Conservation (phyloP, 441 rosid species). For the Euphorbia schlechtendalii region DNA sequence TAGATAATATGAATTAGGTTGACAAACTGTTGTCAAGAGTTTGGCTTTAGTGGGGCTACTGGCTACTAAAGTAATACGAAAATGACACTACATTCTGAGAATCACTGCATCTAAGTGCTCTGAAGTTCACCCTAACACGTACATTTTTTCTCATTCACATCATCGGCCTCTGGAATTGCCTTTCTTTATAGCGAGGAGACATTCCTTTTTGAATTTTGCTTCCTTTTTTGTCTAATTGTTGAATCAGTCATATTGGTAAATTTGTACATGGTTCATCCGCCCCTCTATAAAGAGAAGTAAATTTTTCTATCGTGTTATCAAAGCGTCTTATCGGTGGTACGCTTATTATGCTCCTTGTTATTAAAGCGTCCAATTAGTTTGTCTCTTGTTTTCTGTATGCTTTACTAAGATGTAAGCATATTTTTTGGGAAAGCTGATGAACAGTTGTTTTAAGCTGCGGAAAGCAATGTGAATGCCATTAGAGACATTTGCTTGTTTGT, state of each 20-base stretch:
- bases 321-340: background rate
- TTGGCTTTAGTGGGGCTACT: conserved; percentile 10
- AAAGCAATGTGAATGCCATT: too few relatives aligned
- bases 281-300: too few relatives aligned
- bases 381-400: background rate
- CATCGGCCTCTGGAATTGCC: conserved; percentile 2
- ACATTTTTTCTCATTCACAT: background rate
- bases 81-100: conserved; percentile 3
- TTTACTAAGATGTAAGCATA: too few relatives aligned
- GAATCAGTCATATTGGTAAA: too few relatives aligned
- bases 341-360: too few relatives aligned
- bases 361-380: background rate
- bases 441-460: too few relatives aligned
- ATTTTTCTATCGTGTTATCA: background rate
- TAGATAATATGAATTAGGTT: background rate
- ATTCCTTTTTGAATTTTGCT: background rate
- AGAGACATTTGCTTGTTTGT: too few relatives aligned
- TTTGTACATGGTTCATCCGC: too few relatives aligned
- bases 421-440: too few relatives aligned
- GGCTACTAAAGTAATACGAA: conserved; percentile 7
- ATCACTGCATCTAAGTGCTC: conserved; percentile 13
- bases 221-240: background rate
- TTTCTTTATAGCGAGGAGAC: conserved; percentile 5
- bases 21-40: conserved; percentile 5
- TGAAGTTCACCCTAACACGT: too few relatives aligned